Base-by-base conservation (phyloP, 208 protist genomes). In the Leishmania gerbilli region DNA sequence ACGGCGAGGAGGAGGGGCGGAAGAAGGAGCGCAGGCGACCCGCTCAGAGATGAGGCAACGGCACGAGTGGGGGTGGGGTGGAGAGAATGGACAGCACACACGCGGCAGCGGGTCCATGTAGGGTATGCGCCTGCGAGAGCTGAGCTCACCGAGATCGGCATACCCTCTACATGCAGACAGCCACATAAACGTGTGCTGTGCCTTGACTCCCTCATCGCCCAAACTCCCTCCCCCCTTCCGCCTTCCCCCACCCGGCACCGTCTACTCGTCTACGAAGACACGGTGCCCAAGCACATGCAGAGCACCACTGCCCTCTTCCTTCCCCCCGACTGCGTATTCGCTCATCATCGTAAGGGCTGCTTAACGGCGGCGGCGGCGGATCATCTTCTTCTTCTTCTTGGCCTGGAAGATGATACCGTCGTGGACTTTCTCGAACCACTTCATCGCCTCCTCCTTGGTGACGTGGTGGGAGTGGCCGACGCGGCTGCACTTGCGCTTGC, bases 391-490 rank as follows among this genome's bases (percentile, higher is more conserved):
- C 84, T 99, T 99, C 83, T 93, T 98, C 89, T 93, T 97, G 56
- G 85, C 92, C 83, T 95, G 91, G 87, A 99, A 92, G 87, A 99
- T 95, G 90, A 99, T 96, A 89, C 99, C 99, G 79, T 99, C 97
- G 92, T 99, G 99, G 82, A 99, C 99, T 82, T 98, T 93, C 90
- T 99, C 93, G 97, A 99, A 99, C 99, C 99, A 99, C 84, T 99
- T 97, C 91, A 99, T 99, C 79, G 99, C 93, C 84, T 99, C 99
- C 65, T 99, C 95, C 88, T 98, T 99, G 37, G 96, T 99, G 31
- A 99, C 89, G 53, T 89, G 90, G 90, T 99, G 99, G 58, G 83
- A 76, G 75, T 89, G 87, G 79, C 99, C 99, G 77, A 99, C 95
- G 76, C 89, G 88, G 81, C 81, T 62, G 81, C 82, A 82, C 74